A percentile compares a stretch with the other conserved stretches of the same genome.
Evolutionary conservation across 495 filamentous ascomycete genomes (phyloP).

Genomic region (Xeromyces bisporus): DNA sequence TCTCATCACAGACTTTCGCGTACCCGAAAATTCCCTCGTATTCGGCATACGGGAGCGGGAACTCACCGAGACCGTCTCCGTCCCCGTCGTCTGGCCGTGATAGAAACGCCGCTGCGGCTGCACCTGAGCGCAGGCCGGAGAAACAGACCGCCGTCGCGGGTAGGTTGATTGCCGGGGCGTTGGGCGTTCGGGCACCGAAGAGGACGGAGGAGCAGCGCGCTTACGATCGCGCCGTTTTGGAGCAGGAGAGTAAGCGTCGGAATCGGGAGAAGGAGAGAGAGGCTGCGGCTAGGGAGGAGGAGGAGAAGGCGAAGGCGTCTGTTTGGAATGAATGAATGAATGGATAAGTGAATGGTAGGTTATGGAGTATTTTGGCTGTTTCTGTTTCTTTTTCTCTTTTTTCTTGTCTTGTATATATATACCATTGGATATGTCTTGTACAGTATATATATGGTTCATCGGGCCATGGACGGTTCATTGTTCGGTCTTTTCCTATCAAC

Average conservation of each 20-base stretch:
- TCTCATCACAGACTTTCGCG: conserved; percentile 19
- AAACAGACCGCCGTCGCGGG: conserved; percentile 86
- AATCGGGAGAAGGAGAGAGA: conserved; percentile 55
- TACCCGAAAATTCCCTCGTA: background rate
- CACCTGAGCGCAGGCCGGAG: conserved; percentile 43
- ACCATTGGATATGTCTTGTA: background rate
- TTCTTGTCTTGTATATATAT: conserved; percentile 4
- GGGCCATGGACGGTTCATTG: too few species aligned
- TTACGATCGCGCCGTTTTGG: conserved; percentile 69
- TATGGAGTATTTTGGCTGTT: background rate
- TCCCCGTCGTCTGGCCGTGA: too few species aligned
- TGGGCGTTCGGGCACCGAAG: conserved; percentile 68
- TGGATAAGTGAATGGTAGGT: background rate
- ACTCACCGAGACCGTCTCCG: background rate
- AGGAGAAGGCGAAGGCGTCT: conserved; percentile 51
- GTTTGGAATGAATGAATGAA: conserved; percentile 72
- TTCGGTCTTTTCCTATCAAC: too few species aligned
- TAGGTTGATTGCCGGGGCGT: conserved; percentile 73
- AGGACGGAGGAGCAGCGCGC: conserved; percentile 74
- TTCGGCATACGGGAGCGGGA: background rate
- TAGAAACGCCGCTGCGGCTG: conserved; percentile 3
- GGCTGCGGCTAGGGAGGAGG: conserved; percentile 45
- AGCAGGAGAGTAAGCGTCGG: conserved; percentile 65
- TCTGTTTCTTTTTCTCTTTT: conserved; percentile 3
- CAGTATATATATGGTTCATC: too few species aligned